Base-by-base conservation (phyloP, 2,329 filamentous ascomycete species). In the Colletotrichum somersetense region DNA sequence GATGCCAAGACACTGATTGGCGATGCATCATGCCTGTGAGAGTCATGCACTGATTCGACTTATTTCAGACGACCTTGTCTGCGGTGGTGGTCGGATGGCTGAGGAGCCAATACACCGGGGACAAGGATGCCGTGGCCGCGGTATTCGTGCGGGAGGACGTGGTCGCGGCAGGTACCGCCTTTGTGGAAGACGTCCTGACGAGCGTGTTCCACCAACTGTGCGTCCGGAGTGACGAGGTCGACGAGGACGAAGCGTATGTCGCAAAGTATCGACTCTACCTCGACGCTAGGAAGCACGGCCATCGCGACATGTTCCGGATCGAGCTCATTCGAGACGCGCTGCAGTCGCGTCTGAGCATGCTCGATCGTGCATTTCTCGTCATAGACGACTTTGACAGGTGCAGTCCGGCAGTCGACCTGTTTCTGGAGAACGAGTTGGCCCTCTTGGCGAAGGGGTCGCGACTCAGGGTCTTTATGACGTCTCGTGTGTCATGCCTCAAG, bases 271-370 rank as follows among this genome's bases (percentile, higher is more conserved):
- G 30, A 26, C 42, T 59, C 42, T 48, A 59, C 23, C 53, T 56
- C 40, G 59, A 69, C 26, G 65, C 66, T 23, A 69, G 65, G 16
- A 46, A 14, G 64, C 64, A 63, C 68, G 68, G 65, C n/a, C 38
- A 67, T 58, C 68, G 68, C 57, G 65, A 71, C 57, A 53, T 33
- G n/a, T 69, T 42, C 66, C 69, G 66, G 8, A 68, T 72, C 12
- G 35, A 69, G 66, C 59, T 40, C 5, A 16, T 50, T 18, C 30
- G 46, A n/a, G 55, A 30, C 33, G 59, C 69, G 59, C 30, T 64
- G 46, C 46, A 38, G 5, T 56, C 59, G 6, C 59, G 30, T n/a
- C 66, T 72, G 20, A 55, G 46, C 59, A 33, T 44, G 52, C 66
- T 69, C 26, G 44, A 55, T 42, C 50, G 30, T 11, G 61, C 46